These are phyloP conservation scores for Xylaria sp. DNA, from an alignment of 2,329 filamentous ascomycete genomes.

Conservation along the genomic window DNA sequence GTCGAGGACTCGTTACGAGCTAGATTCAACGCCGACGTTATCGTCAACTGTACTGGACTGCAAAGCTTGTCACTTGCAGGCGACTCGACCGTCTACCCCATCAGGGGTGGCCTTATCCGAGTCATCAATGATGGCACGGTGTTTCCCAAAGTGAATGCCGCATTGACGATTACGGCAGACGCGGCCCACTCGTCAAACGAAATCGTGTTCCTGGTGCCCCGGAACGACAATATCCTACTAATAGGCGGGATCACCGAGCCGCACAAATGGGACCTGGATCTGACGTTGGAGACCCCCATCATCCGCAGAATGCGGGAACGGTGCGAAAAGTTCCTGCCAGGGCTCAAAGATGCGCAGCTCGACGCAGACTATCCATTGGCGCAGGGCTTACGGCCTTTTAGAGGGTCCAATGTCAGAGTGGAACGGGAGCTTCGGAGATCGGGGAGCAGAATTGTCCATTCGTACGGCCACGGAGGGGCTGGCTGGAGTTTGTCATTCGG, in stretches of 20 bases:
- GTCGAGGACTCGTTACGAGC: slow-evolving; percentile 43
- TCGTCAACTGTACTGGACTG: slow-evolving; percentile 52
- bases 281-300: slow-evolving; percentile 47
- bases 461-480: slow-evolving; percentile 52
- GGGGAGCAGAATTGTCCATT: slow-evolving; percentile 48
- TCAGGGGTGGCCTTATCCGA: slow-evolving; percentile 51
- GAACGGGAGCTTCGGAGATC: slow-evolving; percentile 47
- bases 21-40: slow-evolving; percentile 47
- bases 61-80: slow-evolving; percentile 45
- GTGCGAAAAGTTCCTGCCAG: slow-evolving; percentile 50
- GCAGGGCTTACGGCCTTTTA: slow-evolving; percentile 50
- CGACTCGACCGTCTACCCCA: slow-evolving; percentile 48
- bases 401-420: slow-evolving; percentile 48
- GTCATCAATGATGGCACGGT: slow-evolving; percentile 51
- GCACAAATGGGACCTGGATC: slow-evolving; percentile 45
- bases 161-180: slow-evolving; percentile 49
- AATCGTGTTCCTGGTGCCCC: slow-evolving; percentile 51
- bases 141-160: slow-evolving; percentile 49
- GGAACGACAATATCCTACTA: slow-evolving; percentile 51
- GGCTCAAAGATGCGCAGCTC: slow-evolving; percentile 47
- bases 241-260: slow-evolving; percentile 48
- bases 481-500: slow-evolving; percentile 51
- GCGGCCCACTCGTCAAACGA: slow-evolving; percentile 44
- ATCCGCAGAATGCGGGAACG: slow-evolving; percentile 50
- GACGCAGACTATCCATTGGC: slow-evolving; percentile 50